Conservation (phyloP, 306 rosid genomes). For the Cicer yamashitae region DNA sequence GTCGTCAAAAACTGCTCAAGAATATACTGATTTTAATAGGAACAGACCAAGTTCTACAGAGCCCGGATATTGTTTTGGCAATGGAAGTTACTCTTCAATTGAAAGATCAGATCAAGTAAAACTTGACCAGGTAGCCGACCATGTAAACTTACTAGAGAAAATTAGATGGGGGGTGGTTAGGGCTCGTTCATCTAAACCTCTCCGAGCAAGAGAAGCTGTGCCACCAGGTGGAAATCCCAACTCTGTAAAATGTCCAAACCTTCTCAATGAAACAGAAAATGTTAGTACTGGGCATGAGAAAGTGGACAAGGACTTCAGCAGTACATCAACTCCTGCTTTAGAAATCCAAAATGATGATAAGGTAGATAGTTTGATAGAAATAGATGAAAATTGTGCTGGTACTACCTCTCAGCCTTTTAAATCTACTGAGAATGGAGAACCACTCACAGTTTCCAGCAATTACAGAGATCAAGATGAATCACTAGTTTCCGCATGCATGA, state of each 20-base stretch:
- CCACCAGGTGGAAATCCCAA: conserved; percentile 56
- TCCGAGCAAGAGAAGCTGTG: conserved; percentile 61
- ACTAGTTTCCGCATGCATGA: conserved; percentile 48
- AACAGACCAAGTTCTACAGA: conserved; percentile 47
- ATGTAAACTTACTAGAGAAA: conserved; percentile 57
- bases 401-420: conserved; percentile 53
- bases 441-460: conserved; percentile 49
- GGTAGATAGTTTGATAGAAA: conserved; percentile 47
- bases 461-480: conserved; percentile 55
- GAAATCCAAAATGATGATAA: conserved; percentile 50
- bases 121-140: conserved; percentile 44
- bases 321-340: conserved; percentile 43
- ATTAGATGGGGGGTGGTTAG: conserved; percentile 87
- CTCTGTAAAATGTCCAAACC: conserved; percentile 47
- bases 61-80: conserved; percentile 45
- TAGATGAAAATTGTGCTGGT: conserved; percentile 47
- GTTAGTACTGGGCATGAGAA: conserved; percentile 43
- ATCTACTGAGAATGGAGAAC: conserved; percentile 50
- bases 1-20: conserved; percentile 64
- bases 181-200: conserved; percentile 78
- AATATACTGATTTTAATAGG: conserved; percentile 50
- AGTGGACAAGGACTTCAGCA: conserved; percentile 51
- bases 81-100: conserved; percentile 44
- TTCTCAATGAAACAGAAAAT: conserved; percentile 55
- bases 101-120: conserved; percentile 53